Evolutionary conservation across 2,329 filamentous ascomycete genomes (phyloP).

Genomic region (Colletotrichum orbiculare): DNA sequence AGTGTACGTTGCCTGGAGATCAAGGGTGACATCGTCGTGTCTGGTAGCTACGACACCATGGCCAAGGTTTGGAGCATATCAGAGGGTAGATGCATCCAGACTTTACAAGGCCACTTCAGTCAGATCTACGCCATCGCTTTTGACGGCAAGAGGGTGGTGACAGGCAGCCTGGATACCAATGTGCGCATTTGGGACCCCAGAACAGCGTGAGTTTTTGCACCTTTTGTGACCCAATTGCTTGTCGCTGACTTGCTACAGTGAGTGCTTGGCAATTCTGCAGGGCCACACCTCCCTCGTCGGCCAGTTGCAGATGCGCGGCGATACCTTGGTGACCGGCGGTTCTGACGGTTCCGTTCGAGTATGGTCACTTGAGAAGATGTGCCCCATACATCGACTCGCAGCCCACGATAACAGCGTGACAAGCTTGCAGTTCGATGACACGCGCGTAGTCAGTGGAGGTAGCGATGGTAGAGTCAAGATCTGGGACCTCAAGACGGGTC

Average conservation of each 20-base stretch:
- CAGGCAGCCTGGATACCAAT: constrained; percentile 94
- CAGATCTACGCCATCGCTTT: constrained; percentile 99
- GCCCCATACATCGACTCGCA: constrained; percentile 91
- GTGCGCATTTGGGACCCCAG: constrained; percentile 96
- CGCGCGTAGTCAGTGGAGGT: constrained; percentile 92
- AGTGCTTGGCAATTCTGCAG: constrained; percentile 91
- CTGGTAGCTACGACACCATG: constrained; percentile 96
- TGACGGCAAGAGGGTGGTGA: constrained; percentile 91
- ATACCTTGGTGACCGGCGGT: constrained; percentile 94
- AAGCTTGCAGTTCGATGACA: constrained; percentile 96
- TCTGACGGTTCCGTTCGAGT: constrained; percentile 96
- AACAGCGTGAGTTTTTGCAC: constrained; percentile 72
- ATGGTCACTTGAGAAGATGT: constrained; percentile 92
- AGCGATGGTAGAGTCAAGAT: constrained; percentile 98
- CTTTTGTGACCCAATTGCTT: constrained; percentile 2
- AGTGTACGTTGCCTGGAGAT: constrained; percentile 96
- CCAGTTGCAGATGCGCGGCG: constrained; percentile 93
- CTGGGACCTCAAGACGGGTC: constrained; percentile 94
- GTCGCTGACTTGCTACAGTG: constrained; percentile 57
- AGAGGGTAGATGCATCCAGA: constrained; percentile 90
- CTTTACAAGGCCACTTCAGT: constrained; percentile 93
- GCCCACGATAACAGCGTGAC: constrained; percentile 99
- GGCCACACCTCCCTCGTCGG: constrained; percentile 97
- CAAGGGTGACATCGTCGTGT: constrained; percentile 96
- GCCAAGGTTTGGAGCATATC: constrained; percentile 98